Percentiles rank a stretch among this genome's conserved stretches.
Evolutionary conservation across 352 stramenopile genomes (phyloP).

Genomic region (Blastocystis sp.): DNA sequence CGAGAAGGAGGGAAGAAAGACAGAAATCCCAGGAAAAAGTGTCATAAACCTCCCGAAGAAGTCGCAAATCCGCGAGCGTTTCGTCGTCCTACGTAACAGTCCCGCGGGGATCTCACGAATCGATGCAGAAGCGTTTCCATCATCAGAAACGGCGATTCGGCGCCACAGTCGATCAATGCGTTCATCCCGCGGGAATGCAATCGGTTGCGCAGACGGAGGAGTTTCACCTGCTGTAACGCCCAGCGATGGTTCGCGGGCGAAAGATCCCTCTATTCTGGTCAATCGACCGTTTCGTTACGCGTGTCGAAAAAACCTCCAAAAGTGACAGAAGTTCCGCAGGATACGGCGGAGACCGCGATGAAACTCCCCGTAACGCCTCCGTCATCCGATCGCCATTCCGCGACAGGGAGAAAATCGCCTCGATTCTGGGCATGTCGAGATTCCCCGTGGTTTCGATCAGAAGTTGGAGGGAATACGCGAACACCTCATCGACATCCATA

Average conservation of each 20-base stretch:
- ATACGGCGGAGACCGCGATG: neutral
- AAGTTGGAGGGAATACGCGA: slow-evolving; percentile 6
- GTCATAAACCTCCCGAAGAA: neutral
- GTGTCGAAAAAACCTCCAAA: neutral
- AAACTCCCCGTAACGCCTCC: neutral
- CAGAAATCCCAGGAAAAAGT: neutral
- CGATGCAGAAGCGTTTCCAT: neutral
- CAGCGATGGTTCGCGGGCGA: neutral
- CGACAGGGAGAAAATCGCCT: neutral
- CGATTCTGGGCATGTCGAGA: neutral
- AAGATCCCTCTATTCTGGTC: neutral
- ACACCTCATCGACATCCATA: slow-evolving; percentile 21
- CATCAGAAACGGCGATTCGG: neutral
- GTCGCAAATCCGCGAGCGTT: neutral
- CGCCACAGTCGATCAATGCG: neutral
- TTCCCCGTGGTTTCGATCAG: neutral
- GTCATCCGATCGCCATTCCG: neutral
- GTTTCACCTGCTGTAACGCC: neutral
- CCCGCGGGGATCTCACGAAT: neutral
- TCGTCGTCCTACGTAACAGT: neutral
- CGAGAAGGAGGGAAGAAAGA: neutral
- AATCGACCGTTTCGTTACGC: neutral
- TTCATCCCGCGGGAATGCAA: neutral
- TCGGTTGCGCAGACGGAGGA: slow-evolving; percentile 2
- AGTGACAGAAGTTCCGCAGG: neutral